Conservation (phyloP, 2,329 filamentous ascomycete genomes). For the Ilyonectria mors-panacis region DNA sequence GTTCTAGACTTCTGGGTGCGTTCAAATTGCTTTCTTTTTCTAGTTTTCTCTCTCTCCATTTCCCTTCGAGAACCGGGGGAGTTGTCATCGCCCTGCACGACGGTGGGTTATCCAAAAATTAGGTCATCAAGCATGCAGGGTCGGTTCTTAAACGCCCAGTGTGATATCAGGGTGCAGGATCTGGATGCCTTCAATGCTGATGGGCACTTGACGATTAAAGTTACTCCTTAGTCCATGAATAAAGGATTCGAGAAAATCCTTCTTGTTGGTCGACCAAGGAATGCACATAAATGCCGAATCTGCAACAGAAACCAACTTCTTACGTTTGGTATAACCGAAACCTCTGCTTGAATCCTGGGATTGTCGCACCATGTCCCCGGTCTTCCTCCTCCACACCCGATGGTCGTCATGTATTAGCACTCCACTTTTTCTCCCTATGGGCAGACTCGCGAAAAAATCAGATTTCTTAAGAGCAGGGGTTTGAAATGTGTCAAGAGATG, state of each 20-base stretch:
- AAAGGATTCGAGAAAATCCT: conserved; percentile 1
- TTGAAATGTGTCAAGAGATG: not conserved
- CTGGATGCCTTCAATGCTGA: not conserved
- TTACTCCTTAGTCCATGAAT: not conserved
- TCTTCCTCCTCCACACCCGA: not conserved
- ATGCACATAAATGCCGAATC: not conserved
- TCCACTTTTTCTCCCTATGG: conserved; percentile 19
- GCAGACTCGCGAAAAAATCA: not conserved
- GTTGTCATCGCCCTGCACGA: not conserved
- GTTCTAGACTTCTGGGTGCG: conserved; percentile 7
- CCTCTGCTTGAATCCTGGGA: conserved; percentile 3
- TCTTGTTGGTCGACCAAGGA: not conserved
- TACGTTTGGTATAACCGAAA: not conserved
- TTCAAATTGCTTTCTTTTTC: not conserved
- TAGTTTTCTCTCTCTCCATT: not conserved
- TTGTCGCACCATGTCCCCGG: conserved; percentile 14
- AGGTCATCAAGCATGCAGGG: not conserved
- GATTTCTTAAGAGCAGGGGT: conserved; percentile 1
- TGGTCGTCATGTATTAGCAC: conserved; percentile 8
- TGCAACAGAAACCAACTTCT: not conserved
- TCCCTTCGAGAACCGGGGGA: conserved; percentile 9
- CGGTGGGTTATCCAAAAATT: not conserved
- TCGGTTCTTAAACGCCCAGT: not conserved
- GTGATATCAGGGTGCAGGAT: not conserved
- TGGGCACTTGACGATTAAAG: not conserved